Base-by-base conservation (phyloP, 768 basidiomycete species). In the Lactifluus hygrophoroides region DNA sequence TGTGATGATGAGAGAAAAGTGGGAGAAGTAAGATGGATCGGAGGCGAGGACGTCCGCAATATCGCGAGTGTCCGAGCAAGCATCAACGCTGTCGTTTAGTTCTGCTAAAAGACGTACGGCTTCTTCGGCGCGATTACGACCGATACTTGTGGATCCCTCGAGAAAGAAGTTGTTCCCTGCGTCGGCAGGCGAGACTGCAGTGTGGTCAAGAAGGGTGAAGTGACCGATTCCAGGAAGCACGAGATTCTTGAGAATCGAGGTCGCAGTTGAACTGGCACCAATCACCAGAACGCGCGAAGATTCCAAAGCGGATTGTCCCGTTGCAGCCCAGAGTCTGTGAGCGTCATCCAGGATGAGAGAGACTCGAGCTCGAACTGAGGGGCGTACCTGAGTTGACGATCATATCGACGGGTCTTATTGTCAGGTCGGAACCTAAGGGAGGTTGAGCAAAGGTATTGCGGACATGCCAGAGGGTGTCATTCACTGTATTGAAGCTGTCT, bases 111-210 rank as follows among this genome's bases (percentile, higher is more conserved):
- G 76, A 17, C 79, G 76, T 17, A 90, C 89, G 1, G 86, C 85
- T 69, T 97, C 90, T 50, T 80, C 70, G 0, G 95, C 92, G 34
- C 90, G 82, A 54, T 77, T 77, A 69, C 85, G 86, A 5, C 91
- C 92, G 45, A 98, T 77, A 65, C 86, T 89, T n/a, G 80, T 72
- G 4, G 73, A 71, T 0, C 84, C 87, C 40, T 88, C 81, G 25
- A 99, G 76, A 74, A 98, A 99, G 76, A 99, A 99, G 75, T 98
- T 98, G 76, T 93, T 91, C 0, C 94, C 94, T 0, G 92, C 84
- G 66, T 98, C 94, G 56, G 84, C 80, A 1, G 83, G 77, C 0
- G 83, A 77, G 28, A 86, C 85, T 38, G 69, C 54, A 2, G 71
- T 68, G 23, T 80, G 72, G 67, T 94, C 93, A 58, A 96, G 81